Evolutionary conservation across 2,329 filamentous ascomycete genomes (phyloP), one percentile per base, ranked within the genome.

Genomic region (Aspergillus quadrilineatus): DNA sequence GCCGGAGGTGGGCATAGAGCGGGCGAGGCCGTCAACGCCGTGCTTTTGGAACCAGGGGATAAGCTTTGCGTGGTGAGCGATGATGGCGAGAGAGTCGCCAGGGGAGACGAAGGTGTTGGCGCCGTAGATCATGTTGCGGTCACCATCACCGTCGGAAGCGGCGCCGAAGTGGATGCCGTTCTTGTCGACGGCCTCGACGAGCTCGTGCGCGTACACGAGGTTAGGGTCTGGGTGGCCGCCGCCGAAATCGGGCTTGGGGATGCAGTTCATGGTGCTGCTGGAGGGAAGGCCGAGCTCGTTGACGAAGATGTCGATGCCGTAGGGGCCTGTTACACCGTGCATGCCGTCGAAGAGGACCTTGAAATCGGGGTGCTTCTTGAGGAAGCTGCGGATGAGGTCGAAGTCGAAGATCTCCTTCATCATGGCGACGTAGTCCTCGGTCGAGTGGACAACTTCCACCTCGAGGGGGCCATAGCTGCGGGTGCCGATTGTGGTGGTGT

Each of bases 91-190:
- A 69, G 91, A 96, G 81, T 99, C 94, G 71, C 94, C 94, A 6
- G 94, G 94, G 6, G 93, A 97, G 60, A 99, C 94, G 71, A 99
- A 99, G 44, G 89, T 87, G 70, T 95, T 93, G 64, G 93, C 92
- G 61, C 94, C 94, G 78, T 99, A 99, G 72, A 99, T 99, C 94
- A 99, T 99, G 86, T 99, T 99, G 67, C 94, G 90, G 81, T 99
- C 94, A 69, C 94, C 94, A 69, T 99, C 94, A 66, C 94, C 94
- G 67, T 99, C 94, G 62, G 90, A 96, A 47, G 94, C 94, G 57
- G 94, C 94, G 70, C 94, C 94, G 68, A 99, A 99, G 71, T 95
- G 94, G 63, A 99, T 92, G 58, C 86, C 85, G 68, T 90, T 87
- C 80, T 90, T 90, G 77, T 99, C 92, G 42, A 99, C 94, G 60